phyloP scores from a whole-genome alignment of 2,329 filamentous ascomycete species.

The Cercospora zeina region DNA sequence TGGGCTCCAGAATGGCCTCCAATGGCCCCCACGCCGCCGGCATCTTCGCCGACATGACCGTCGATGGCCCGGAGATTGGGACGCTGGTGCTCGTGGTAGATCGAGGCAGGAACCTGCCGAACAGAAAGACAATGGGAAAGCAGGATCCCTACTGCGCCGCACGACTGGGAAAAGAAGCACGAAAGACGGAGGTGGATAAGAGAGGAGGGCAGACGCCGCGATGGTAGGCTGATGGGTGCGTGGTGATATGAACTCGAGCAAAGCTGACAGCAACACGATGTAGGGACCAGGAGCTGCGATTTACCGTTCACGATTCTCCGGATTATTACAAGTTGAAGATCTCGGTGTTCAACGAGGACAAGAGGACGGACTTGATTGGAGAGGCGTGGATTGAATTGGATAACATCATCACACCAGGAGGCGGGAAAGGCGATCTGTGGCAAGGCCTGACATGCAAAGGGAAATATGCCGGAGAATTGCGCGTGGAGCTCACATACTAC shows the following conservation, averaged over 20 bases:
- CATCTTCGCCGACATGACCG: slow-evolving; percentile 90
- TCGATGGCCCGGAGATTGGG: slow-evolving; percentile 90
- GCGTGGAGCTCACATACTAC: slow-evolving; percentile 95
- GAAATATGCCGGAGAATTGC: slow-evolving; percentile 93
- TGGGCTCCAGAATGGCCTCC: slow-evolving; percentile 28
- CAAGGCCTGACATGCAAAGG: slow-evolving; percentile 82
- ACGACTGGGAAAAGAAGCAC: slow-evolving; percentile 90
- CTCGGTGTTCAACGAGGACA: slow-evolving; percentile 97
- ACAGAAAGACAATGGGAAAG: slow-evolving; percentile 95
- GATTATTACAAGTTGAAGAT: slow-evolving; percentile 96
- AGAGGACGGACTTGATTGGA: slow-evolving; percentile 93
- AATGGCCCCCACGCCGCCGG: slow-evolving; percentile 78
- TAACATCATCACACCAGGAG: slow-evolving; percentile 77
- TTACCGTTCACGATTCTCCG: slow-evolving; percentile 90
- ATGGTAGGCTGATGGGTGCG: slow-evolving; percentile 65
- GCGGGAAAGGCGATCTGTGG: slow-evolving; percentile 93
- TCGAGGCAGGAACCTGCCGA: slow-evolving; percentile 93
- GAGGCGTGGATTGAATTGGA: slow-evolving; percentile 87
- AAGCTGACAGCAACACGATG: slow-evolving; percentile 16
- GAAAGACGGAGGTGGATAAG: slow-evolving; percentile 93
- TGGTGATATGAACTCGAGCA: slow-evolving; percentile 7
- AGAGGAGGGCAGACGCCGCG: slow-evolving; percentile 91
- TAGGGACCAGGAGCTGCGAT: slow-evolving; percentile 97
- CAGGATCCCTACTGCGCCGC: slow-evolving; percentile 97
- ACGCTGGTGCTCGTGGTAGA: slow-evolving; percentile 91